Conservation (phyloP, 2,329 filamentous ascomycete genomes). For the Hirsutella minnesotensis region DNA sequence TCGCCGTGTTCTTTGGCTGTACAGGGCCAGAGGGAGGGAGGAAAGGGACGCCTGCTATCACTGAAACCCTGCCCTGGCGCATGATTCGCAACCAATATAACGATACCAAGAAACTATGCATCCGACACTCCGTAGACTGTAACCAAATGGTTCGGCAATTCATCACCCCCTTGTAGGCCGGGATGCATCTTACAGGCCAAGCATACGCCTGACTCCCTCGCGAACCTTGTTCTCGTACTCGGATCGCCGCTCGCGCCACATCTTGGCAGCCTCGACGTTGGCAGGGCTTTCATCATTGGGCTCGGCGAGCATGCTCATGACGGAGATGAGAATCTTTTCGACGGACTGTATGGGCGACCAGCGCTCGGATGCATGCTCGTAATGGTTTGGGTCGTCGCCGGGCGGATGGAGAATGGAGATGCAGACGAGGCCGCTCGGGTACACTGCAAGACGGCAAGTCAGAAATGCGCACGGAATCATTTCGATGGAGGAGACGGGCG, state of each 20-base stretch:
- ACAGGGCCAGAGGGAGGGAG: too few species aligned
- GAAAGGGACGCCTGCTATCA: conserved; percentile 2
- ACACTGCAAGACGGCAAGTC: conserved; percentile 45
- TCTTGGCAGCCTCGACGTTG: conserved; percentile 90
- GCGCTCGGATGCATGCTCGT: conserved; percentile 88
- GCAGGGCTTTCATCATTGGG: conserved; percentile 95
- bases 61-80: conserved; percentile 10
- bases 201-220: conserved; percentile 65
- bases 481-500: too few species aligned
- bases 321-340: conserved; percentile 91
- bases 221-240: conserved; percentile 84
- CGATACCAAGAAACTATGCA: too few species aligned
- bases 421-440: conserved; percentile 83
- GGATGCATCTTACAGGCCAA: conserved; percentile 47
- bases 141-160: background rate
- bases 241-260: conserved; percentile 76
- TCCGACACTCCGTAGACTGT: background rate
- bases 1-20: background rate
- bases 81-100: background rate
- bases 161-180: background rate
- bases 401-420: conserved; percentile 97
- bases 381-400: conserved; percentile 95
- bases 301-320: conserved; percentile 97
- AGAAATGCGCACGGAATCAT: background rate
- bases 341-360: conserved; percentile 97